These are phyloP conservation scores for Eremothecium sinecaudum DNA, from an alignment of 1,139 yeast species.

Conservation along the genomic window DNA sequence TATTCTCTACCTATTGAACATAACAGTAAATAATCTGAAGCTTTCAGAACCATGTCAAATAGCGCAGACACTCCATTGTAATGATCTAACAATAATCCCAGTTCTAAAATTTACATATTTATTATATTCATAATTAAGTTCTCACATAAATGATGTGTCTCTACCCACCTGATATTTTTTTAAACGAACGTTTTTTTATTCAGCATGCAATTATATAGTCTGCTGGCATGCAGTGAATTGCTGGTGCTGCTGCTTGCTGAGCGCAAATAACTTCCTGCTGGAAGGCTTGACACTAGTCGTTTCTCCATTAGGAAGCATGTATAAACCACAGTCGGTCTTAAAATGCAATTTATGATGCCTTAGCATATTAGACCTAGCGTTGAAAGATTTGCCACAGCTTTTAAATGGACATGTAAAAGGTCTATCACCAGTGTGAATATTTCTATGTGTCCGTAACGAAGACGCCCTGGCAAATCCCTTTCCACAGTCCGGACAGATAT, in stretches of 20 bases:
- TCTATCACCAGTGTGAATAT: conserved; percentile 82
- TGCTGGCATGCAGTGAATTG: conserved; percentile 1
- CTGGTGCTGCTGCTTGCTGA: conserved; percentile 1
- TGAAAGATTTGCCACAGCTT: conserved; percentile 61
- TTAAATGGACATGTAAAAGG: conserved; percentile 61
- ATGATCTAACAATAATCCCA: no score
- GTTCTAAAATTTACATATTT: background rate
- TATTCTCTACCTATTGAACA: no score
- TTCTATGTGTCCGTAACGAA: conserved; percentile 68
- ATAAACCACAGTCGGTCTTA: conserved; percentile 14
- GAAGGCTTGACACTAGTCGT: conserved; percentile 13
- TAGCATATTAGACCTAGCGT: conserved; percentile 72
- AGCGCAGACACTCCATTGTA: no score
- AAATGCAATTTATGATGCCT: conserved; percentile 62
- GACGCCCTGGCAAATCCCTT: conserved; percentile 77
- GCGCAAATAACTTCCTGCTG: conserved; percentile 1
- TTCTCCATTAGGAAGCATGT: conserved; percentile 19
- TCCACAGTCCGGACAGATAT: conserved; percentile 53
- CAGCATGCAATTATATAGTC: background rate
- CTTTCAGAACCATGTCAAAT: no score
- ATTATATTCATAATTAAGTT: background rate
- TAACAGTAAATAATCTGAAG: no score
- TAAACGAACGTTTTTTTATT: no score
- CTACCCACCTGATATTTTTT: no score
- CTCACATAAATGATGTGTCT: no score